A percentile compares a stretch with the other conserved stretches of the same genome.
Evolutionary conservation across 257 asterid genomes (phyloP).

Genomic region (Solanum clarkiae): DNA sequence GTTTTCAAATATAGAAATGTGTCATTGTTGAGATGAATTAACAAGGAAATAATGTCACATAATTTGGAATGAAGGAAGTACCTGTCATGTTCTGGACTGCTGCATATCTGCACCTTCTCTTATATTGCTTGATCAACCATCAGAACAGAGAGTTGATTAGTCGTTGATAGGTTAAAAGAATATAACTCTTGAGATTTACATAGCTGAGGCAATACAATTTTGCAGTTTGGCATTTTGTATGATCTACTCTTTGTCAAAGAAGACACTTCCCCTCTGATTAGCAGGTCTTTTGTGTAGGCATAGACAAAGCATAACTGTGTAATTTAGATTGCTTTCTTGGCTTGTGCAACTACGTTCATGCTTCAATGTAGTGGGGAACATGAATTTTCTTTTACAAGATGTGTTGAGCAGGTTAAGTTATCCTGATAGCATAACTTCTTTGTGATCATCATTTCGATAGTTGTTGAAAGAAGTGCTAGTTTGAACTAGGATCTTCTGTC

Average conservation of each 20-base stretch:
- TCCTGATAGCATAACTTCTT: not conserved
- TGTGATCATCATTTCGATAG: not conserved
- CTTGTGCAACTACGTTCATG: not conserved
- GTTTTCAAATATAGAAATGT: not conserved
- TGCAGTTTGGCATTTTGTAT: not conserved
- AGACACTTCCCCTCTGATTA: not conserved
- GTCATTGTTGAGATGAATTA: not conserved
- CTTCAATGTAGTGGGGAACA: not conserved
- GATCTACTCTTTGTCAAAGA: not conserved
- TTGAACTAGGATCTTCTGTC: not conserved
- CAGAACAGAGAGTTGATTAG: not conserved
- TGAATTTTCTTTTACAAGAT: not conserved
- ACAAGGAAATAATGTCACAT: no score
- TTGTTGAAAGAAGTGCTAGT: not conserved
- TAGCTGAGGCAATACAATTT: not conserved
- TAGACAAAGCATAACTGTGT: not conserved
- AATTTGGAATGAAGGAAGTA: not conserved
- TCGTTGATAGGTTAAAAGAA: not conserved
- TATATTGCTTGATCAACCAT: not conserved
- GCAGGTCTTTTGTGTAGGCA: not conserved
- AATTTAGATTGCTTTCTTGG: not conserved
- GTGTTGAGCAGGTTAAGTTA: not conserved
- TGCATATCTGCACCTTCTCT: not conserved
- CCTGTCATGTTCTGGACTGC: not conserved
- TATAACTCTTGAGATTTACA: not conserved